Conservation (phyloP, 2,329 filamentous ascomycete species). For the Grosmannia huntii region DNA sequence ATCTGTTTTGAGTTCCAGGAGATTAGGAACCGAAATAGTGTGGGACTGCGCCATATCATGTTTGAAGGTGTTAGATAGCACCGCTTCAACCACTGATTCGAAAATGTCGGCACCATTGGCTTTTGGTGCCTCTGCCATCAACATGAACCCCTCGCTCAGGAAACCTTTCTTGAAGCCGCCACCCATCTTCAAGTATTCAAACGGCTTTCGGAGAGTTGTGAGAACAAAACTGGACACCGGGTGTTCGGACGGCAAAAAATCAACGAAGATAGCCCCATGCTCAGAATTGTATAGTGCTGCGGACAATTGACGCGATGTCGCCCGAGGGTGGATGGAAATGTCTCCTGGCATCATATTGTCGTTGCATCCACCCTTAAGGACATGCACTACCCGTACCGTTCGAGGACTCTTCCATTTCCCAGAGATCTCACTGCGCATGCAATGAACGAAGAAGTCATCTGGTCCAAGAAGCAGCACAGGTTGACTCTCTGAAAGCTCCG, state of each 20-base stretch:
- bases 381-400: background rate
- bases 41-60: background rate
- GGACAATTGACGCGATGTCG: background rate
- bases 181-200: slow-evolving; percentile 13
- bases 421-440: background rate
- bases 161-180: background rate
- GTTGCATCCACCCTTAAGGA: background rate
- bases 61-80: background rate
- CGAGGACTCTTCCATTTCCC: no score
- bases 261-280: slow-evolving; percentile 17
- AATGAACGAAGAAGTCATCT: slow-evolving; percentile 16
- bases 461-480: slow-evolving; percentile 22
- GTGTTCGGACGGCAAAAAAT: slow-evolving; percentile 18
- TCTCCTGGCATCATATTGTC: slow-evolving; percentile 8
- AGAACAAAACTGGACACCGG: slow-evolving; percentile 17
- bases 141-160: background rate
- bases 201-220: slow-evolving; percentile 15
- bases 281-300: background rate
- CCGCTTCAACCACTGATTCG: background rate
- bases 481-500: slow-evolving; percentile 4
- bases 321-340: slow-evolving; percentile 6
- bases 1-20: background rate
- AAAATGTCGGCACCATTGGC: background rate
- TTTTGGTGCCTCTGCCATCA: background rate
- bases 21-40: background rate